Evolutionary conservation across 2,329 filamentous ascomycete species (phyloP).

Genomic region (Elsinoe necatrix): DNA sequence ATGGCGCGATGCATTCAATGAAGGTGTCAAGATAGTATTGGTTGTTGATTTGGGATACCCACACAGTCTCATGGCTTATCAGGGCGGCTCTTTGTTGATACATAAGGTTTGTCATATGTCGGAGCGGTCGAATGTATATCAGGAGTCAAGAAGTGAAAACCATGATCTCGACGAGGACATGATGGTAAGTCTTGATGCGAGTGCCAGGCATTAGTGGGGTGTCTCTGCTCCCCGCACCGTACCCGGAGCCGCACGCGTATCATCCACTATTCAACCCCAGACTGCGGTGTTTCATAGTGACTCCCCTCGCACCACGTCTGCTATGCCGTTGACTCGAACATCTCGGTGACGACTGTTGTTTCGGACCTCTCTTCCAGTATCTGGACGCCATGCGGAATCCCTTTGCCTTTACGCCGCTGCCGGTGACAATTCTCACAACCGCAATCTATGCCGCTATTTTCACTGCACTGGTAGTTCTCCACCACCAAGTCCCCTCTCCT

Average conservation of each 20-base stretch:
- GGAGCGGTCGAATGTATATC: not conserved
- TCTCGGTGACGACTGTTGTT: not conserved
- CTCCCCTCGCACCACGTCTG: not conserved
- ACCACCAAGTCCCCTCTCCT: constrained; percentile 66
- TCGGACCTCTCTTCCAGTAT: not conserved
- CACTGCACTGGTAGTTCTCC: constrained; percentile 62
- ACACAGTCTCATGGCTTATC: constrained; percentile 2
- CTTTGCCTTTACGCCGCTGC: constrained; percentile 68
- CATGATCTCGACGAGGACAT: too few relatives aligned
- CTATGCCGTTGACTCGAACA: not conserved
- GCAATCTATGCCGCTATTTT: constrained; percentile 69
- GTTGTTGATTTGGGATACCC: constrained; percentile 1
- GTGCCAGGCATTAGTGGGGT: too few relatives aligned
- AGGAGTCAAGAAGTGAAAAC: too few relatives aligned
- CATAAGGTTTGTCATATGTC: not conserved
- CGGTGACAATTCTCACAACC: constrained; percentile 73
- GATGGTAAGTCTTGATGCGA: too few relatives aligned
- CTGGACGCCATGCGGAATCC: constrained; percentile 28
- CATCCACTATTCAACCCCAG: not conserved
- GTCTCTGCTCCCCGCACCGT: not conserved
- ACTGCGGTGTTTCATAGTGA: not conserved
- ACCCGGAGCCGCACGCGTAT: not conserved
- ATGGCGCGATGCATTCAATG: not conserved
- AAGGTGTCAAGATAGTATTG: not conserved
- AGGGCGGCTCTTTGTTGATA: not conserved